Percentiles rank a stretch among this genome's conserved stretches.
Conservation (phyloP, 2,329 filamentous ascomycete genomes). For the Penicillium sp. region DNA sequence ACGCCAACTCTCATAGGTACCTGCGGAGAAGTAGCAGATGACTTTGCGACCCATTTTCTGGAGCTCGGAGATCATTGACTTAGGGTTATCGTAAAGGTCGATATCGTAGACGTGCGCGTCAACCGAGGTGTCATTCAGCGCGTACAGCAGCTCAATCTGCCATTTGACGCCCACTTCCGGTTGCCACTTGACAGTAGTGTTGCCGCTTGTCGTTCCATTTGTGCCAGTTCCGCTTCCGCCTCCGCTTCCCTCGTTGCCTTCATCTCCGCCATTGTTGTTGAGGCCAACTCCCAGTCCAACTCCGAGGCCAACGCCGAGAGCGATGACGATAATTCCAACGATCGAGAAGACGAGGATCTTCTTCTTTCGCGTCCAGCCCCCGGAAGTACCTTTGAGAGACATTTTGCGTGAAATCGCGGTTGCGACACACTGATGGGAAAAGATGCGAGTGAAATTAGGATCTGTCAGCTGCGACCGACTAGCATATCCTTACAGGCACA, state of each 20-base stretch:
- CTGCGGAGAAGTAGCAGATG: conserved; percentile 74
- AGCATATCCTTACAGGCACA: neutral
- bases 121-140: conserved; percentile 43
- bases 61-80: conserved; percentile 48
- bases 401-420: neutral
- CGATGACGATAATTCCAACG: conserved; percentile 39
- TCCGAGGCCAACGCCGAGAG: conserved; percentile 55
- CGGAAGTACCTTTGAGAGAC: conserved; percentile 24
- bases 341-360: conserved; percentile 29
- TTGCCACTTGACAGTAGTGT: conserved; percentile 47
- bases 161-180: conserved; percentile 55
- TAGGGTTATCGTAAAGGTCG: conserved; percentile 55
- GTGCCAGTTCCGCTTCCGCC: conserved; percentile 24
- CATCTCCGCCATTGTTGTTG: conserved; percentile 29
- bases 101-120: conserved; percentile 62
- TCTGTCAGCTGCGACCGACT: neutral
- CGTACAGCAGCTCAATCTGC: conserved; percentile 59
- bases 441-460: neutral
- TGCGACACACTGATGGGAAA: neutral
- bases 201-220: conserved; percentile 21
- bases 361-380: conserved; percentile 33
- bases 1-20: conserved; percentile 65
- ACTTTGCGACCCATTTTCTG: conserved; percentile 57
- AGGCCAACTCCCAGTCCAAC: conserved; percentile 59
- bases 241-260: conserved; percentile 20